A percentile compares a stretch with the other conserved stretches of the same genome.
Evolutionary conservation across 1,284 basidiomycete species (phyloP).

Genomic region (Amylostereum chailletii): DNA sequence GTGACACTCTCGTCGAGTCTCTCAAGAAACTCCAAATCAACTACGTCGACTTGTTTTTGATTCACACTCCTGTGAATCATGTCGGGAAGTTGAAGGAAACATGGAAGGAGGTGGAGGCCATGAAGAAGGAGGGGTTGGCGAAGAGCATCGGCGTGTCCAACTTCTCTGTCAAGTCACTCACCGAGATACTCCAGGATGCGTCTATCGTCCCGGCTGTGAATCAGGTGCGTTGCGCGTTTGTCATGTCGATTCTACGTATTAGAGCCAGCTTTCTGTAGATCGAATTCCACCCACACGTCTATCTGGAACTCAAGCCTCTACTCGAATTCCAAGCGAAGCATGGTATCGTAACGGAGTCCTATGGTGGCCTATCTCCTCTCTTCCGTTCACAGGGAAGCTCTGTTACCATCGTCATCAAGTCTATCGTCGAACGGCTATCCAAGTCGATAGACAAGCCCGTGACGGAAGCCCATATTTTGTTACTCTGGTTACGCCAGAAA

Average conservation of each 20-base stretch:
- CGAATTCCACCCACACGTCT: conserved; percentile 77
- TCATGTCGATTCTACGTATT: background rate
- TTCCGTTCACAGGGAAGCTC: conserved; percentile 48
- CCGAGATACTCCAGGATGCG: conserved; percentile 50
- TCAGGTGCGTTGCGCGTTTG: conserved; percentile 41
- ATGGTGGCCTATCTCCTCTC: conserved; percentile 57
- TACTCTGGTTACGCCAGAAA: conserved; percentile 26
- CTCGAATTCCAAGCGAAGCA: conserved; percentile 47
- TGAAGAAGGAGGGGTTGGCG: conserved; percentile 58
- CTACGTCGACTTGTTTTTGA: conserved; percentile 73
- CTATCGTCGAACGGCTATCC: conserved; percentile 20
- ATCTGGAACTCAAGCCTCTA: conserved; percentile 46
- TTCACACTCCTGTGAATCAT: conserved; percentile 52
- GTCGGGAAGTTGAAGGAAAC: conserved; percentile 39
- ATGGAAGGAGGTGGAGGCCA: conserved; percentile 69
- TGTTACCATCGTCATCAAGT: conserved; percentile 32
- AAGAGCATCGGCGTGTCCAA: conserved; percentile 84
- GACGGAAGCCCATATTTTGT: conserved; percentile 25
- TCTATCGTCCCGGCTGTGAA: conserved; percentile 66
- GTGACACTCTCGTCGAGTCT: conserved; percentile 41
- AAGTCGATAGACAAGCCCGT: conserved; percentile 19
- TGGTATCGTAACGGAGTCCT: conserved; percentile 61
- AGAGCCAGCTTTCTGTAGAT: conserved; percentile 35
- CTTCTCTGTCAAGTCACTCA: conserved; percentile 60
- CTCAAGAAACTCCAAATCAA: conserved; percentile 53